Evolutionary conservation across 2,329 filamentous ascomycete species (phyloP), one percentile per base, ranked within the genome.

Genomic region (Fusarium secorum): DNA sequence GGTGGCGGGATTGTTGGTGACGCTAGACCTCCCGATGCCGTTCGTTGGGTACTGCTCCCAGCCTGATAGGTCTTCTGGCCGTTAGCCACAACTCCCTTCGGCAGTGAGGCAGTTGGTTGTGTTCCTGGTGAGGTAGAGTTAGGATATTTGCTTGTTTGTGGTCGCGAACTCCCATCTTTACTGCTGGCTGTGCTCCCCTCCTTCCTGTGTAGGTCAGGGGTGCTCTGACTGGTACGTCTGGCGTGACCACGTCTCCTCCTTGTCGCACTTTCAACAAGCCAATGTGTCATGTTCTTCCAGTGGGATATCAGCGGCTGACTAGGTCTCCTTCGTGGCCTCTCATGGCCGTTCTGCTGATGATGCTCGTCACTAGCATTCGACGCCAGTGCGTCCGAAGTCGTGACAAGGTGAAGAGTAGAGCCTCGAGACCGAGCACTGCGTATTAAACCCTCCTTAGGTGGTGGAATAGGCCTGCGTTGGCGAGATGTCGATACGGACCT

Each of bases 371-470:
- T 74, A 32, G 72, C 70, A 58, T 78, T 79, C n/a, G 79, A 71
- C 24, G 79, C 80, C 20, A 88, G 70, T 2, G 83, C 84, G 22
- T 88, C 87, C 11, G 85, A 84, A 0, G 89, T 90, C 14, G 93
- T 92, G 41, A 97, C 94, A 8, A 97, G 88, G 77, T 97, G 94
- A 35, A 98, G 86, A 70, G 94, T 96, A 73, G 94, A 97, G 45
- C 93, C 92, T 66, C 93, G 87, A 72, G 93, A 92, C 74, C 91
- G 86, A 64, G 92, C 89, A 69, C 89, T 90, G 72, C 89, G 85
- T 60, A 91, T 79, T 15, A 89, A 82, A 18, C 89, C 88, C 78
- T 98, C 95, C 79, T 98, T 98, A 4, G 95, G 94, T 44, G 95
- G 95, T 14, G 92, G 93, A 42, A 93, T 85, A 10, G 95, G 89